Evolutionary conservation across 1,284 basidiomycete species (phyloP).

Genomic region (Nidula niveotomentosa): DNA sequence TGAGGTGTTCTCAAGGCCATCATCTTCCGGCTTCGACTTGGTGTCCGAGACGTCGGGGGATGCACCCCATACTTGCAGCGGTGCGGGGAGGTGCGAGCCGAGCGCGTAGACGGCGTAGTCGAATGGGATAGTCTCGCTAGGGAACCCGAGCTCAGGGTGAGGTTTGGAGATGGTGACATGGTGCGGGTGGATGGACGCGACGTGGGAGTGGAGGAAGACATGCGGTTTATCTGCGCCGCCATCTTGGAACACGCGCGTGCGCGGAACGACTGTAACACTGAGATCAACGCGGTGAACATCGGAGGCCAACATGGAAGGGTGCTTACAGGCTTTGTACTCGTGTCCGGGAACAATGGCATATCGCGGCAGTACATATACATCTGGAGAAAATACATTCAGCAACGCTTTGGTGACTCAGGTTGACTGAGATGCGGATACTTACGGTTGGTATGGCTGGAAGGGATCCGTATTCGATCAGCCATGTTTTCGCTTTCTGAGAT

Average conservation of each 20-base stretch:
- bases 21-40: slow-evolving; percentile 2
- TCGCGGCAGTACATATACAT: slow-evolving; percentile 65
- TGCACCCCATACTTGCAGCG: slow-evolving; percentile 53
- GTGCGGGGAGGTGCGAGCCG: slow-evolving; percentile 53
- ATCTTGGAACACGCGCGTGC: slow-evolving; percentile 37
- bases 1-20: slow-evolving; percentile 5
- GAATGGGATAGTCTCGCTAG: slow-evolving; percentile 31
- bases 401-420: background rate
- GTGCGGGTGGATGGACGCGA: slow-evolving; percentile 42
- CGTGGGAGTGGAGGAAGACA: slow-evolving; percentile 30
- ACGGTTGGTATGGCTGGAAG: slow-evolving; percentile 45
- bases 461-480: background rate
- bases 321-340: slow-evolving; percentile 70
- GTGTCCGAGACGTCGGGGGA: slow-evolving; percentile 5
- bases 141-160: slow-evolving; percentile 44
- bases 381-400: slow-evolving; percentile 22
- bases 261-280: slow-evolving; percentile 58
- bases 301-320: background rate
- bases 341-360: slow-evolving; percentile 64
- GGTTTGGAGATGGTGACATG: slow-evolving; percentile 45
- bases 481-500: too few relatives aligned
- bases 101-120: slow-evolving; percentile 61
- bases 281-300: slow-evolving; percentile 2
- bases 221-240: slow-evolving; percentile 15
- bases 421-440: slow-evolving; percentile 8